Base-by-base conservation (phyloP, 2,329 filamentous ascomycete species). In the Hypoxylon sp. region DNA sequence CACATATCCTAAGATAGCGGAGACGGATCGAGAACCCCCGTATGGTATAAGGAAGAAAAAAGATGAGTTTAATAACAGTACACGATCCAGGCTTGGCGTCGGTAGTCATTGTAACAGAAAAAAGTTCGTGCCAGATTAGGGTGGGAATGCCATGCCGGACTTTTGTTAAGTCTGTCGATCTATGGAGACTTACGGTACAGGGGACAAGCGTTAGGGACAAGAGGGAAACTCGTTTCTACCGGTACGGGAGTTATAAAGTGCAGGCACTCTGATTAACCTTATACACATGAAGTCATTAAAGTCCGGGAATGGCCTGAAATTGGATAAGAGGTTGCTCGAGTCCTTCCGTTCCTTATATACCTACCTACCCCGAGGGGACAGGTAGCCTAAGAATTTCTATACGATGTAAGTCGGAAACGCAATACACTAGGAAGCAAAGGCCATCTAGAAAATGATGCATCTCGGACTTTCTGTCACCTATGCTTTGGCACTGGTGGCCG, bases 391-490 rank as follows among this genome's bases (percentile, higher is more conserved):
- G 60, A 69, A 63, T 70, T 69, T 63, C 65, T 69, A 60, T 59
- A 64, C 63, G 62, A 73, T 72, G 60, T 68, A 45, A 72, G 63
- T 63, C 49, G 72, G 60, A 62, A 72, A 72, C 51, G 70, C 55
- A 72, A 73, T 68, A 74, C 67, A 72, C 65, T 69, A 28, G 46
- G 65, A 73, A 73, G 61, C 57, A 70, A 74, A 74, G 50, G 57
- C 58, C 58, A 52, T 65, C 52, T 50, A 57, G 21, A 71, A 71
- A 70, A 77, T 71, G 71, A 74, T 76, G 72, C 72, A 75, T 73
- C 65, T 76, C 65, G 68, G 72, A 73, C 69, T 76, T 71, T 75
- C 72, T 64, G 56, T 74, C 65, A 74, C 67, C 69, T 74, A 72
- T 71, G 72, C 72, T 66, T 69, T 77, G 74, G 74, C 74, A 13